phyloP scores from a whole-genome alignment of 2,329 filamentous ascomycete genomes.

The Neopestalotiopsis sp. region DNA sequence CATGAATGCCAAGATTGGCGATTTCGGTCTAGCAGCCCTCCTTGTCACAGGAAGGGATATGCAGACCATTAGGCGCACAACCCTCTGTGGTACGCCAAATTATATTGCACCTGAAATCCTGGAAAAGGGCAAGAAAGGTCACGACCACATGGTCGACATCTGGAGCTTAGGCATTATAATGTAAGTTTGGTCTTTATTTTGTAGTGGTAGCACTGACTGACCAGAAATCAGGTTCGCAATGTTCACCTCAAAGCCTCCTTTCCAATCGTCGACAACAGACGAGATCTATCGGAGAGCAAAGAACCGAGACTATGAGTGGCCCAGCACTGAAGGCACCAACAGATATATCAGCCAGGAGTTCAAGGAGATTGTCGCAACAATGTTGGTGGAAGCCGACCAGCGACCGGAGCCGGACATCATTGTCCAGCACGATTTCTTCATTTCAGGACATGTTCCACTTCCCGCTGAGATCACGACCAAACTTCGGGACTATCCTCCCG shows the following conservation, averaged over 20 bases:
- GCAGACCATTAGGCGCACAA: slow-evolving; percentile 83
- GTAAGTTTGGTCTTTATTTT: slow-evolving; percentile 53
- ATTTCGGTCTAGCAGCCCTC: slow-evolving; percentile 93
- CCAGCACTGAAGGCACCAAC: slow-evolving; percentile 66
- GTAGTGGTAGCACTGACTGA: slow-evolving; percentile 11
- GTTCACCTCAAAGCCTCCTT: slow-evolving; percentile 94
- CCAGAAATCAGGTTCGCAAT: slow-evolving; percentile 79
- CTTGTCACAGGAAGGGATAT: slow-evolving; percentile 91
- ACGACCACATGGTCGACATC: slow-evolving; percentile 97
- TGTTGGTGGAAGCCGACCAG: slow-evolving; percentile 77
- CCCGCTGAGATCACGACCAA: slow-evolving; percentile 63
- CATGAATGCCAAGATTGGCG: slow-evolving; percentile 98
- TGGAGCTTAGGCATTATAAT: slow-evolving; percentile 99
- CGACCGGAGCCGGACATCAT: slow-evolving; percentile 79
- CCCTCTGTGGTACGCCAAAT: slow-evolving; percentile 95
- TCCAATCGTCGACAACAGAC: slow-evolving; percentile 88
- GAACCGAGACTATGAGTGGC: slow-evolving; percentile 82
- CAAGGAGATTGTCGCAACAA: slow-evolving; percentile 77
- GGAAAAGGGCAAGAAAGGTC: slow-evolving; percentile 90
- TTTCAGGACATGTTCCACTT: slow-evolving; percentile 73
- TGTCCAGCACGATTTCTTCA: slow-evolving; percentile 81
- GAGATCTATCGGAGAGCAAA: slow-evolving; percentile 79
- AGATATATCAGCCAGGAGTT: slow-evolving; percentile 78
- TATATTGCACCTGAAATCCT: slow-evolving; percentile 98
- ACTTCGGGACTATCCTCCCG: slow-evolving; percentile 62